A percentile compares a stretch with the other conserved stretches of the same genome.
These are phyloP conservation scores for Crithidia sp. DNA, from an alignment of 208 protist genomes.

Conservation along the genomic window DNA sequence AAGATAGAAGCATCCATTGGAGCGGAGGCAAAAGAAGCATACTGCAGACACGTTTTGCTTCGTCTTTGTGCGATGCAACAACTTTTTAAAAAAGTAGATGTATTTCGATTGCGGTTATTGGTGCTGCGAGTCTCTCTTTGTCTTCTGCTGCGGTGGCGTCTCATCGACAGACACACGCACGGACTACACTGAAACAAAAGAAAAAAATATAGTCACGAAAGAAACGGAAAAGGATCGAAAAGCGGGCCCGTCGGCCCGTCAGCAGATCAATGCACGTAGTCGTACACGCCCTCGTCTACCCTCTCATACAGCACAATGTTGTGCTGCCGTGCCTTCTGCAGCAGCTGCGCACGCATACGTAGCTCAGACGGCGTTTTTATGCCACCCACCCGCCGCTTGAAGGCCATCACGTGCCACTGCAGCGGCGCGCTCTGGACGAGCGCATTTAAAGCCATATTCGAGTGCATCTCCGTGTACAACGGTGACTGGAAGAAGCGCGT, in stretches of 20 bases:
- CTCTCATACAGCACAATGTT: constrained; percentile 76
- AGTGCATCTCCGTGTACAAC: constrained; percentile 44
- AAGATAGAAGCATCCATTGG: too few relatives aligned
- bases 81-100: too few relatives aligned
- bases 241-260: neutral
- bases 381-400: constrained; percentile 33
- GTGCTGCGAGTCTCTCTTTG: constrained; percentile 4
- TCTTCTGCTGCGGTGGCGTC: neutral
- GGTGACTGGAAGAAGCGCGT: constrained; percentile 62
- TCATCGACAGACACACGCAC: too few relatives aligned
- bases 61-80: too few relatives aligned
- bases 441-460: constrained; percentile 25
- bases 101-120: too few relatives aligned
- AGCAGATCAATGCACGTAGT: constrained; percentile 34
- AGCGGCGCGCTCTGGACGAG: constrained; percentile 38
- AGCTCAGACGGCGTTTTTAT: neutral
- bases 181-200: neutral
- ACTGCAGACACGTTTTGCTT: too few relatives aligned
- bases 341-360: constrained; percentile 19
- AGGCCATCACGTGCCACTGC: constrained; percentile 67
- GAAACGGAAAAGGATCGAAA: neutral
- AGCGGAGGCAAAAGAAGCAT: too few relatives aligned
- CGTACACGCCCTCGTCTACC: constrained; percentile 54
- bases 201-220: constrained; percentile 13
- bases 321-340: constrained; percentile 39